phyloP scores from a whole-genome alignment of 208 protist species.

The Acanthamoeba sp. region DNA sequence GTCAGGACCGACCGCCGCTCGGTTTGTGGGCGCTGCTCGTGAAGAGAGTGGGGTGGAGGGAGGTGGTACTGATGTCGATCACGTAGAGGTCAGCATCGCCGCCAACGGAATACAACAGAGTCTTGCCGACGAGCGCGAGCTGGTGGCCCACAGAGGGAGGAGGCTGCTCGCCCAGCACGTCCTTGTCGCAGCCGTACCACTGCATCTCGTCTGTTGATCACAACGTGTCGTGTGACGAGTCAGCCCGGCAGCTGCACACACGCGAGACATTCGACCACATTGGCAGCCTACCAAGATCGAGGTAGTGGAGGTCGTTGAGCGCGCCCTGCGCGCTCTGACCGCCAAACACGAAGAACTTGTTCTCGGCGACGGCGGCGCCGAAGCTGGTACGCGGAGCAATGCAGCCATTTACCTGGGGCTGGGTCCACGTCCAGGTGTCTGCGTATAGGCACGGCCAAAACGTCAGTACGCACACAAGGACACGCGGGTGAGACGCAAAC shows the following conservation, averaged over 20 bases:
- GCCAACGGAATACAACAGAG: slow-evolving; percentile 7
- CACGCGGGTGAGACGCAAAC: background rate
- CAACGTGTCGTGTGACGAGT: too few species aligned
- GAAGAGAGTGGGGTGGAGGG: background rate
- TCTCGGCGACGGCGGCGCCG: slow-evolving; percentile 20
- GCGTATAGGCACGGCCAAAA: background rate
- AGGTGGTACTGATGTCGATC: slow-evolving; percentile 9
- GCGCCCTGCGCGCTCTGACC: slow-evolving; percentile 13
- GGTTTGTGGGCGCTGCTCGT: background rate
- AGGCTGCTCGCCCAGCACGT: background rate
- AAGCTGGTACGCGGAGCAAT: background rate
- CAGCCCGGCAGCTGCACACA: too few species aligned
- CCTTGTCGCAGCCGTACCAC: background rate
- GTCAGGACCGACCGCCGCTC: background rate
- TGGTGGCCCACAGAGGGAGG: slow-evolving; percentile 7
- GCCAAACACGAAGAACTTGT: slow-evolving; percentile 31
- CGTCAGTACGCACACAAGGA: background rate
- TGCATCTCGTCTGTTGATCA: slow-evolving; percentile 49
- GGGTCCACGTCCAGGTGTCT: slow-evolving; percentile 60
- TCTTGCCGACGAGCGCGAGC: slow-evolving; percentile 48
- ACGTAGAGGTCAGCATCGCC: slow-evolving; percentile 59
- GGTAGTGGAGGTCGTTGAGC: slow-evolving; percentile 48
- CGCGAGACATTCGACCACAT: too few species aligned
- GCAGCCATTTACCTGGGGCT: slow-evolving; percentile 19
- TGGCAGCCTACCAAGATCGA: background rate